Conservation (phyloP, 2,329 filamentous ascomycete species). For the Phialophora tarda region DNA sequence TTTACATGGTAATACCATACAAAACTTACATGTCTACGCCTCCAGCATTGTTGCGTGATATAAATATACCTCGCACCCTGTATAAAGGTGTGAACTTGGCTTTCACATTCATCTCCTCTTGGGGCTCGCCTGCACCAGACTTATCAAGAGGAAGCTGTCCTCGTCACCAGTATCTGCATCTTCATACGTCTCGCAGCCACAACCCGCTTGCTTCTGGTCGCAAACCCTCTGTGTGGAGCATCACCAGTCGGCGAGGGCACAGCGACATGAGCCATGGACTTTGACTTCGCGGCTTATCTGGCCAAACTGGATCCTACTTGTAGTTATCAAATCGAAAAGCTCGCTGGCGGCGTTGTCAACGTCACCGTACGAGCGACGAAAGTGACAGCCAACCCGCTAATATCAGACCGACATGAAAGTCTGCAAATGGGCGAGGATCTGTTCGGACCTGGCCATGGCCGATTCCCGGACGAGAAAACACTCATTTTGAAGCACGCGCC, state of each 20-base stretch:
- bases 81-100: neutral
- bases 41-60: too few species aligned
- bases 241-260: neutral
- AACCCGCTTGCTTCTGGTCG: neutral
- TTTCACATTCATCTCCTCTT: neutral
- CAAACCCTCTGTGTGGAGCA: neutral
- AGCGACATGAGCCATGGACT: slow-evolving; percentile 8
- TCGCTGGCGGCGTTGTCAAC: slow-evolving; percentile 25
- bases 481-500: slow-evolving; percentile 26
- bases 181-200: neutral
- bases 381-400: neutral
- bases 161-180: neutral
- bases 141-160: neutral
- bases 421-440: neutral
- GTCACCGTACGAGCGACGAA: slow-evolving; percentile 23
- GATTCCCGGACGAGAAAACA: slow-evolving; percentile 9
- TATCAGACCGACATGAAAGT: neutral
- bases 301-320: slow-evolving; percentile 7
- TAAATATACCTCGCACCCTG: too few species aligned
- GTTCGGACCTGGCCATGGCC: neutral
- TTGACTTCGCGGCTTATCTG: slow-evolving; percentile 22
- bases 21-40: too few species aligned
- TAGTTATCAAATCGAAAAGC: slow-evolving; percentile 5
- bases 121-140: too few species aligned
- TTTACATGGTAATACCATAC: too few species aligned